Evolutionary conservation across 2,329 filamentous ascomycete species (phyloP).

Genomic region (Cladophialophora bantiana): DNA sequence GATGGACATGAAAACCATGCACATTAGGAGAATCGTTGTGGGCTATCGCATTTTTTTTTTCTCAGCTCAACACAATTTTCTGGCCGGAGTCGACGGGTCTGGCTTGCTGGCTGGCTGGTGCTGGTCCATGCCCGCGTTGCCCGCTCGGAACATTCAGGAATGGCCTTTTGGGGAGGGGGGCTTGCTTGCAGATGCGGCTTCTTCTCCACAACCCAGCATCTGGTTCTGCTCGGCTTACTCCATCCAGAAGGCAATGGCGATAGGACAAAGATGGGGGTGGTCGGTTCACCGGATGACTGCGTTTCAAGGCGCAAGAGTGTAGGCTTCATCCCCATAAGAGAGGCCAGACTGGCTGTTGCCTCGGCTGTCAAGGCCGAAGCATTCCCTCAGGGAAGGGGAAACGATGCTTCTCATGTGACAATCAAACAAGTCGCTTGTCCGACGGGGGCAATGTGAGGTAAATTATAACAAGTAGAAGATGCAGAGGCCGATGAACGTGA

Average conservation of each 20-base stretch:
- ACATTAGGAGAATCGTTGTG: slow-evolving; percentile 9
- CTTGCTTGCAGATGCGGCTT: slow-evolving; percentile 6
- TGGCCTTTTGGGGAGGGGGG: slow-evolving; percentile 4
- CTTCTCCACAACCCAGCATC: slow-evolving; percentile 15
- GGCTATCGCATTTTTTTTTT: neutral
- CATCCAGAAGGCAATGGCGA: slow-evolving; percentile 5
- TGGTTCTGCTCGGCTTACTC: slow-evolving; percentile 10
- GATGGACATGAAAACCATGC: slow-evolving; percentile 7
- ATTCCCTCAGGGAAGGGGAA: neutral
- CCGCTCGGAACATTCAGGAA: slow-evolving; percentile 32
- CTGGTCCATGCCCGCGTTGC: neutral
- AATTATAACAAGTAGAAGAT: neutral
- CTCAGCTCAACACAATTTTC: slow-evolving; percentile 27
- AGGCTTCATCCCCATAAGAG: neutral
- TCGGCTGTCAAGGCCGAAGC: slow-evolving; percentile 15
- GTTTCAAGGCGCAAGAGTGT: slow-evolving; percentile 2
- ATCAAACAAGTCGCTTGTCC: neutral
- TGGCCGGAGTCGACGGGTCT: neutral
- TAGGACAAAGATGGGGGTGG: neutral
- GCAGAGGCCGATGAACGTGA: neutral
- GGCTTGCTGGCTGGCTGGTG: neutral
- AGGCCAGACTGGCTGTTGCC: slow-evolving; percentile 2
- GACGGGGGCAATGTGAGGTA: neutral
- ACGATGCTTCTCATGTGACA: neutral
- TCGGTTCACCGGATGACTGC: slow-evolving; percentile 10